Evolutionary conservation across 768 basidiomycete species (phyloP), one percentile per base, ranked within the genome.

Genomic region (Lactarius sp.): DNA sequence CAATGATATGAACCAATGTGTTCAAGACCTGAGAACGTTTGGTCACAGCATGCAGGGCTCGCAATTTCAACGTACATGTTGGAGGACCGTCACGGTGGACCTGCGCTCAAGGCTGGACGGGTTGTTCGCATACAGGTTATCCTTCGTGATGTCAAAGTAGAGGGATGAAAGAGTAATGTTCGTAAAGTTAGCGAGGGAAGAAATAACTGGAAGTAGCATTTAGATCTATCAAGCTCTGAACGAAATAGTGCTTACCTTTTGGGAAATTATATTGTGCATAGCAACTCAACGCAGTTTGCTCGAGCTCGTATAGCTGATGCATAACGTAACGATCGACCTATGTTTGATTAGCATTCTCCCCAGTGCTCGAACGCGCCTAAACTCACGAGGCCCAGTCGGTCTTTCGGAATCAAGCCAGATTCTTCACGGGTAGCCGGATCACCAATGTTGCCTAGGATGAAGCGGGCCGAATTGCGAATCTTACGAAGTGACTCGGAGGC

Each of bases 131-230:
- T 99, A 98, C 10, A 99, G 76, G 51, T 82, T 81, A 73, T 98
- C 96, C 73, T 97, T 97, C 39, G 85, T 90, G 54, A 91, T 85
- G 70, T 95, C 94, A 66, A 98, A 92, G 74, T 98, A 98, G 37
- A 96, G 76, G 0, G 93, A 87, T 0, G 96, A 98, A 22, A 98
- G 79, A 0, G 89, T 91, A 62, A 85, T 80, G 69, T 92, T 93
- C 34, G 86, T 83, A 67, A 97, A 98, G 66, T 87, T 83, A 44
- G 81, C 83, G 13, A 96, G 73, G 9, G 88, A 77, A 59, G 79
- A 84, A 68, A 90, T 80, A 42, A 92, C 93, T 96, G 65, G 44
- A 65, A 42, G 16, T 20, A 39, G 46, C 37, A 34, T 66, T n/a
- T n/a, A 73, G 52, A 20, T 53, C 14, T 8, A 18, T 36, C 7